Evolutionary conservation across 768 basidiomycete genomes (phyloP).

Genomic region (Agaricus sinodeliciosus): DNA sequence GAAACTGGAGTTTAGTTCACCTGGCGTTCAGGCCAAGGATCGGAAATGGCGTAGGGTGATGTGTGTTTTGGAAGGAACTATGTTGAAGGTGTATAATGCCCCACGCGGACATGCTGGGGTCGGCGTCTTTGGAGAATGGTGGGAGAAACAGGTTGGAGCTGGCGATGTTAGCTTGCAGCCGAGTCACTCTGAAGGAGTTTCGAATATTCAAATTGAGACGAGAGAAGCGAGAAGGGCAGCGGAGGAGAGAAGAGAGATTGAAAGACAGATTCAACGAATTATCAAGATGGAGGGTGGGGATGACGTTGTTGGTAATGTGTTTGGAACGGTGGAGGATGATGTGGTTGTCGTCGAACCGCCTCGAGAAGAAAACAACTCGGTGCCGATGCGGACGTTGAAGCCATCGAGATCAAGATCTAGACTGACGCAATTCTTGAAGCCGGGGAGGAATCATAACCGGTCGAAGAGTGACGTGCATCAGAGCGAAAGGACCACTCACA

Average conservation of each 20-base stretch:
- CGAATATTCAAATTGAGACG: conserved; percentile 17
- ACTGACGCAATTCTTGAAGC: conserved; percentile 37
- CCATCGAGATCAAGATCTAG: conserved; percentile 25
- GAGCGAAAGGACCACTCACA: conserved; percentile 12
- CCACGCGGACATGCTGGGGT: conserved; percentile 35
- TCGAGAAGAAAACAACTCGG: neutral
- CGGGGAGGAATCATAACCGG: conserved; percentile 30
- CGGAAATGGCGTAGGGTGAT: conserved; percentile 87
- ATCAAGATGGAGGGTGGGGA: conserved; percentile 19
- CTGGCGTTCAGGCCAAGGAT: conserved; percentile 84
- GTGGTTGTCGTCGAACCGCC: neutral
- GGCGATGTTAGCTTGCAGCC: conserved; percentile 39
- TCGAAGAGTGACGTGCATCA: conserved; percentile 32
- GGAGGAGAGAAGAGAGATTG: conserved; percentile 16
- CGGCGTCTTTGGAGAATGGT: conserved; percentile 63
- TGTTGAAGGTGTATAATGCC: conserved; percentile 67
- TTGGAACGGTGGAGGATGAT: conserved; percentile 12
- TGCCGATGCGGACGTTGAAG: neutral
- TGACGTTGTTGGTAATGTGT: conserved; percentile 15
- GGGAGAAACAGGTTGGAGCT: conserved; percentile 73
- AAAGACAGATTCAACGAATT: conserved; percentile 15
- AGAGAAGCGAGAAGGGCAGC: conserved; percentile 13
- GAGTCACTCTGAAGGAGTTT: conserved; percentile 13
- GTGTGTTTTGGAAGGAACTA: conserved; percentile 91
- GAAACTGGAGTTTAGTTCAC: conserved; percentile 88